Evolutionary conservation across 768 basidiomycete genomes (phyloP).

Genomic region (Termitomyces eurrhizus): DNA sequence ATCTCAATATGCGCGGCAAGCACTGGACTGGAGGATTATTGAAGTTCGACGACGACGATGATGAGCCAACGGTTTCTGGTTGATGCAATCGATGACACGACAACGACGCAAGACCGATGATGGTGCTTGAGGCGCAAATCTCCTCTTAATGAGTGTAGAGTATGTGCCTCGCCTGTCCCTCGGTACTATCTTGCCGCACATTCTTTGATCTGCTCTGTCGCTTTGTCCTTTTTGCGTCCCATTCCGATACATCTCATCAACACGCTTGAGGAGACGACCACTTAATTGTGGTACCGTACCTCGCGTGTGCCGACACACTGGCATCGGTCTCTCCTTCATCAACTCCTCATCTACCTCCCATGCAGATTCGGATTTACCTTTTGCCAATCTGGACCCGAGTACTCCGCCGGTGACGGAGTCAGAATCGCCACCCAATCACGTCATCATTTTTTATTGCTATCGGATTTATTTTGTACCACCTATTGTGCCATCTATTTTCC

Average conservation of each 20-base stretch:
- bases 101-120: constrained; percentile 68
- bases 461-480: constrained; percentile 32
- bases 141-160: constrained; percentile 45
- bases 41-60: constrained; percentile 45
- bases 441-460: constrained; percentile 45
- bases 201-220: constrained; percentile 34
- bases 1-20: constrained; percentile 20
- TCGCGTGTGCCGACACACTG: constrained; percentile 76
- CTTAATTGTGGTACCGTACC: constrained; percentile 79
- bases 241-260: constrained; percentile 48
- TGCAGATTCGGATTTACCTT: constrained; percentile 25
- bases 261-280: constrained; percentile 73
- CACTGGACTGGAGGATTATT: constrained; percentile 26
- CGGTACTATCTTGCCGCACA: constrained; percentile 54
- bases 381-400: constrained; percentile 16
- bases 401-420: constrained; percentile 16
- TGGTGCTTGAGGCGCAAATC: constrained; percentile 53
- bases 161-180: constrained; percentile 51
- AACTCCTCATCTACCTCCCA: constrained; percentile 19
- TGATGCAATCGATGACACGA: constrained; percentile 50
- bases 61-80: constrained; percentile 49
- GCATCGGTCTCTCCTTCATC: constrained; percentile 41
- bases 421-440: constrained; percentile 19
- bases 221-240: constrained; percentile 41
- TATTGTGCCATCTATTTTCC: constrained; percentile 5